A percentile compares a stretch with the other conserved stretches of the same genome.
These are phyloP conservation scores for Aspergillus bridgeri DNA, from an alignment of 495 filamentous ascomycete genomes.

Conservation along the genomic window DNA sequence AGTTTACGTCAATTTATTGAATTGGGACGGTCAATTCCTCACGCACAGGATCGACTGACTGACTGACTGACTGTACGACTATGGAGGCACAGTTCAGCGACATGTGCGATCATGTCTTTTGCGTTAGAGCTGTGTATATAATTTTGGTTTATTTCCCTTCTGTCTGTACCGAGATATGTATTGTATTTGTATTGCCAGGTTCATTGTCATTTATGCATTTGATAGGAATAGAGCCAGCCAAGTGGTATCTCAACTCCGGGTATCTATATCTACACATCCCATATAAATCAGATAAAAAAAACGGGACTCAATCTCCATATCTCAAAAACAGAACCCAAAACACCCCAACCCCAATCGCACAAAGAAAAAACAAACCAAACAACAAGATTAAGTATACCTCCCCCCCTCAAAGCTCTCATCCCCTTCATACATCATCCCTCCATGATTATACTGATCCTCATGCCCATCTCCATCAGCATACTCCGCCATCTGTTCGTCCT, in stretches of 20 bases:
- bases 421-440: conserved; percentile 21
- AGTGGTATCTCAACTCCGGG: not conserved
- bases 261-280: conserved; percentile 8
- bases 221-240: conserved; percentile 12
- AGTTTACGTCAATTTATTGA: not conserved
- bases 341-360: not conserved
- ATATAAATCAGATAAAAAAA: not conserved
- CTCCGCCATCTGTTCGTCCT: conserved; percentile 23
- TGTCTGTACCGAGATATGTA: conserved; percentile 21
- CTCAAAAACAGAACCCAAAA: conserved; percentile 2
- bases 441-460: conserved; percentile 22
- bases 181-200: conserved; percentile 15
- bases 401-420: conserved; percentile 36
- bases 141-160: conserved; percentile 29
- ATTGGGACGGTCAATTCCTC: conserved; percentile 13
- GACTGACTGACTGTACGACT: conserved; percentile 22
- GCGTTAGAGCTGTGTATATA: conserved; percentile 38
- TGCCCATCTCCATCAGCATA: conserved; percentile 26
- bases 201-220: conserved; percentile 10
- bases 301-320: not conserved
- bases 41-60: conserved; percentile 26
- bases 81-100: not conserved
- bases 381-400: conserved; percentile 8
- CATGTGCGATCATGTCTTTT: conserved; percentile 17
- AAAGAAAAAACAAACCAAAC: not conserved